Evolutionary conservation across 768 basidiomycete genomes (phyloP).

Genomic region (Leucosporidium yakuticum): DNA sequence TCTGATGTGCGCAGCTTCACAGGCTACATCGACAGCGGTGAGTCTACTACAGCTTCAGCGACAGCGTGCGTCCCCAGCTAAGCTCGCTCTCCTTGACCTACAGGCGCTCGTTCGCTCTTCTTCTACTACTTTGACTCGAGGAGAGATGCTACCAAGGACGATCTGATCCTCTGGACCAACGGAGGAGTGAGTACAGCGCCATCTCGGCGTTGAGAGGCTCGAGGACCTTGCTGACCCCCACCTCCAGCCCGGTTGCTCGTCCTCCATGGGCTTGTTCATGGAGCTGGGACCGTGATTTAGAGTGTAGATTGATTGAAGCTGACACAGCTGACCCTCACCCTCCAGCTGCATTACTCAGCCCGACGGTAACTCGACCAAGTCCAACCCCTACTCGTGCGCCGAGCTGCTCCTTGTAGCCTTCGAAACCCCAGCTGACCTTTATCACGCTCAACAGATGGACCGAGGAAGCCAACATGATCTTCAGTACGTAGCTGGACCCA

Average conservation of each 20-base stretch:
- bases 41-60: not conserved
- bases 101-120: not conserved
- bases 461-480: conserved; percentile 30
- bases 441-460: not conserved
- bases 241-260: conserved; percentile 36
- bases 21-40: conserved; percentile 3
- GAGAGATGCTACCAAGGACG: conserved; percentile 10
- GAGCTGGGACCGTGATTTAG: conserved; percentile 58
- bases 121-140: conserved; percentile 17
- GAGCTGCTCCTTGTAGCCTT: conserved; percentile 41
- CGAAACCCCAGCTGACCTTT: not conserved
- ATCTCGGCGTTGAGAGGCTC: not conserved
- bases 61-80: too few species aligned
- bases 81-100: too few species aligned
- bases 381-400: conserved; percentile 82
- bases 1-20: not conserved
- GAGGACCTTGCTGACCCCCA: not conserved
- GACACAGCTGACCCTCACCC: not conserved
- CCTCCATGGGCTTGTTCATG: conserved; percentile 71
- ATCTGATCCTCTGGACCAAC: conserved; percentile 22
- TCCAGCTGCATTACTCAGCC: conserved; percentile 59
- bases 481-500: not conserved
- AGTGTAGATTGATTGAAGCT: not conserved
- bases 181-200: conserved; percentile 2
- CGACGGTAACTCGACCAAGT: conserved; percentile 61